Conservation (phyloP, 805 yeast genomes). For the Saccharomycopsis synnaedendra region DNA sequence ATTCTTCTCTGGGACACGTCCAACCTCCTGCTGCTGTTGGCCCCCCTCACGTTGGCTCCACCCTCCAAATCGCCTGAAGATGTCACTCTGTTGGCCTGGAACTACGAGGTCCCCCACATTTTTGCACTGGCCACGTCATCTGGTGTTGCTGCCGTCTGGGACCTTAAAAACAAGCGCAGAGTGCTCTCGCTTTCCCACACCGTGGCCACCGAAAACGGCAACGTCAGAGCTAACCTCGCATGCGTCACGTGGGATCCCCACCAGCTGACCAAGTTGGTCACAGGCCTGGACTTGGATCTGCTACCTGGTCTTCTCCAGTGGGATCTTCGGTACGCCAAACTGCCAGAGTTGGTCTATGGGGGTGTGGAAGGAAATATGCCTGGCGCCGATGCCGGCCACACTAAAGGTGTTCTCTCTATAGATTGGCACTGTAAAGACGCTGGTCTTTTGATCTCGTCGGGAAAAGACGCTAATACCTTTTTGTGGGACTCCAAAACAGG, state of each 20-base stretch:
- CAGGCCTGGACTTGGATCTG: slow-evolving; percentile 76
- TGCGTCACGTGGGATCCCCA: slow-evolving; percentile 93
- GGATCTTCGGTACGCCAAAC: slow-evolving; percentile 90
- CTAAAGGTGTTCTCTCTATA: slow-evolving; percentile 76
- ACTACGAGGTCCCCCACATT: slow-evolving; percentile 69
- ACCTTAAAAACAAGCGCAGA: slow-evolving; percentile 75
- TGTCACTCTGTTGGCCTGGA: slow-evolving; percentile 80
- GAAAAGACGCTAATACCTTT: slow-evolving; percentile 78
- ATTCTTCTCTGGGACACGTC: slow-evolving; percentile 83
- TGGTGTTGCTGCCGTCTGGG: slow-evolving; percentile 91
- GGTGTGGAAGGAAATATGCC: slow-evolving; percentile 7
- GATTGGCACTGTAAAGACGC: slow-evolving; percentile 92
- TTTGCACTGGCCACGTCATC: slow-evolving; percentile 82
- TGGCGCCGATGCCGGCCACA: slow-evolving; percentile 52
- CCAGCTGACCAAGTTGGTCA: slow-evolving; percentile 73
- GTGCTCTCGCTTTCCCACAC: slow-evolving; percentile 75
- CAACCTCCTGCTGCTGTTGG: slow-evolving; percentile 35
- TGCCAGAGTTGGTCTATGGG: slow-evolving; percentile 48
- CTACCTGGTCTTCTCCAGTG: slow-evolving; percentile 77
- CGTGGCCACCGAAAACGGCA: slow-evolving; percentile 31
- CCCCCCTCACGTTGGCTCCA: slow-evolving; percentile 23
- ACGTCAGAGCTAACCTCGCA: slow-evolving; percentile 57
- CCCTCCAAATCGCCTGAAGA: slow-evolving; percentile 46
- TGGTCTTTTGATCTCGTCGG: slow-evolving; percentile 71
- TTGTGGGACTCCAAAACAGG: slow-evolving; percentile 87